These are phyloP conservation scores for Apiospora marii DNA, from an alignment of 2,329 filamentous ascomycete species.

Conservation along the genomic window DNA sequence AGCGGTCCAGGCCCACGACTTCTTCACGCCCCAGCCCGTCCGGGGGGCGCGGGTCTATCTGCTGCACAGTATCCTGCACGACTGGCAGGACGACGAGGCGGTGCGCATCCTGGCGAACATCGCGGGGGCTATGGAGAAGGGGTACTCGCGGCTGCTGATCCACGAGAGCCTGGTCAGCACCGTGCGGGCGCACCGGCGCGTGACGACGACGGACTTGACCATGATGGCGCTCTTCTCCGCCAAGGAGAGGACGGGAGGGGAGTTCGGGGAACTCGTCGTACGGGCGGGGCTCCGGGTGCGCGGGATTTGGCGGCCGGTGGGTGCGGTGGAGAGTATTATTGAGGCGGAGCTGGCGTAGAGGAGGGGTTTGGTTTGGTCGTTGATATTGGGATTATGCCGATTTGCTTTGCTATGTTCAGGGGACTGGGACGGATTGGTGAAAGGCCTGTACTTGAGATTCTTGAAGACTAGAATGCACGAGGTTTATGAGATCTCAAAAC, in stretches of 20 bases:
- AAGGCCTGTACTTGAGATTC: no score
- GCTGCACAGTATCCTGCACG: conserved; percentile 42
- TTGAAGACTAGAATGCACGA: no score
- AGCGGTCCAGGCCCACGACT: conserved; percentile 43
- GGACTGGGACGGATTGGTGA: no score
- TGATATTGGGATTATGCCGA: no score
- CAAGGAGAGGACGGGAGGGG: conserved; percentile 33
- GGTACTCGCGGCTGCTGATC: conserved; percentile 47
- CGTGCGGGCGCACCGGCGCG: conserved; percentile 32
- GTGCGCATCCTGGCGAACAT: conserved; percentile 39
- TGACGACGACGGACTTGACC: conserved; percentile 37
- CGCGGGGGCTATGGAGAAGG: conserved; percentile 39
- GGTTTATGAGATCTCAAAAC: no score
- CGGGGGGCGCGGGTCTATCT: conserved; percentile 45
- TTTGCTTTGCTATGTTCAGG: no score
- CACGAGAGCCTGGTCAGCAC: conserved; percentile 45
- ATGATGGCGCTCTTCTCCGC: conserved; percentile 34
- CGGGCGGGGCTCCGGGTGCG: conserved; percentile 33
- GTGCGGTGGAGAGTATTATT: conserved; percentile 36
- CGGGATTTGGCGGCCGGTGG: conserved; percentile 32
- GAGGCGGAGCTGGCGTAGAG: conserved; percentile 30
- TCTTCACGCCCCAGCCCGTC: conserved; percentile 50
- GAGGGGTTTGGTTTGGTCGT: no score
- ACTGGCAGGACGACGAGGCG: conserved; percentile 39
- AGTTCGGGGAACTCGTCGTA: conserved; percentile 31